A percentile compares a stretch with the other conserved stretches of the same genome.
These are phyloP conservation scores for Fragilaria radians DNA, from an alignment of 108 stramenopile species.

Conservation along the genomic window DNA sequence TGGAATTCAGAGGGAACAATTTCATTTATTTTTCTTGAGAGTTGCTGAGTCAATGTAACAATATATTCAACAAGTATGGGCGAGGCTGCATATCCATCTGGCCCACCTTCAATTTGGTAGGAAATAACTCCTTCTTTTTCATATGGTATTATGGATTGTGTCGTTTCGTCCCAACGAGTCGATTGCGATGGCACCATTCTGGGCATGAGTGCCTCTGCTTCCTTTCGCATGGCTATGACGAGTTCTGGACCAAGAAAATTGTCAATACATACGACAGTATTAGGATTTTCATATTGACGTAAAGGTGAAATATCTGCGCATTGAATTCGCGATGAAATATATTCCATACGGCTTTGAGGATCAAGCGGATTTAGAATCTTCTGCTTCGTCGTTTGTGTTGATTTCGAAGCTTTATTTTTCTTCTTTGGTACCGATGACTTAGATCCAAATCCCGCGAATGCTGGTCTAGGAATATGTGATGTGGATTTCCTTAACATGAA, in stretches of 20 bases:
- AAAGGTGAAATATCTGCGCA: conserved; percentile 5
- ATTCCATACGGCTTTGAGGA: conserved; percentile 18
- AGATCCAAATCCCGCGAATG: no score
- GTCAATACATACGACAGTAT: conserved; percentile 15
- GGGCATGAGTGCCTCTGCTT: conserved; percentile 13
- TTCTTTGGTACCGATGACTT: no score
- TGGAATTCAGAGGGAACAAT: conserved; percentile 11
- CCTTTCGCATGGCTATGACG: conserved; percentile 14
- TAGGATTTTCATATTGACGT: conserved; percentile 7
- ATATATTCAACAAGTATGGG: conserved; percentile 25
- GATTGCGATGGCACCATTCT: conserved; percentile 25
- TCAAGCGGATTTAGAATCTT: neutral
- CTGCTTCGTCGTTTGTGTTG: neutral
- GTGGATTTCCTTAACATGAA: no score
- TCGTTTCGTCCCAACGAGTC: conserved; percentile 24
- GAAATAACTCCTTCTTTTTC: conserved; percentile 27
- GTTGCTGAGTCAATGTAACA: conserved; percentile 15
- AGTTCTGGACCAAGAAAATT: conserved; percentile 21
- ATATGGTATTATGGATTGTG: conserved; percentile 19
- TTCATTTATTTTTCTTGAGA: conserved; percentile 17
- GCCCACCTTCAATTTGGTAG: conserved; percentile 21
- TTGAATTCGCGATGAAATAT: conserved; percentile 11
- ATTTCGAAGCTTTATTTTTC: neutral
- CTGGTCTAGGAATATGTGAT: no score
- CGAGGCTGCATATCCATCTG: conserved; percentile 15